Conservation (phyloP, 768 basidiomycete species). For the Tulasnella sp. region DNA sequence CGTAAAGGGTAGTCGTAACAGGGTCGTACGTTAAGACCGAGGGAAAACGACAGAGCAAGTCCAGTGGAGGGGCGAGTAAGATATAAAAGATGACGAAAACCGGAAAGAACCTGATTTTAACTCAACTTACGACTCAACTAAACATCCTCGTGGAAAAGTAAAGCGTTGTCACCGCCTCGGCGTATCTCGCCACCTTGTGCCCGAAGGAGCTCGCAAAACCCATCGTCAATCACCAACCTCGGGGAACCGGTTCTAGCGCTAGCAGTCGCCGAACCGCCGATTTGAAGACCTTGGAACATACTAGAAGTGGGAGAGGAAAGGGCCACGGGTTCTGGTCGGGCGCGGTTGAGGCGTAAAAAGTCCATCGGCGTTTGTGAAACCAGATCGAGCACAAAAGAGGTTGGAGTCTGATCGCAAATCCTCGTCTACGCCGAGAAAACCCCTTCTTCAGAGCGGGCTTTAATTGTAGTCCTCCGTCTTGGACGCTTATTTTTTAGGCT, state of each 20-base stretch:
- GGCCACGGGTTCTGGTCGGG: not conserved
- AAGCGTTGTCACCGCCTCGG: not conserved
- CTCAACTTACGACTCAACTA: too few relatives aligned
- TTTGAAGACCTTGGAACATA: not conserved
- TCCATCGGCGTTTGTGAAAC: conserved; percentile 94
- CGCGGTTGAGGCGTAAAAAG: conserved; percentile 58
- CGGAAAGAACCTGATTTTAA: too few relatives aligned
- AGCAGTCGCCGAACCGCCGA: too few relatives aligned
- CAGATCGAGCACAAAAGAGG: conserved; percentile 88
- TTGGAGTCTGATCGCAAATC: conserved; percentile 86
- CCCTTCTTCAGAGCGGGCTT: conserved; percentile 79
- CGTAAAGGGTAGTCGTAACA: too few relatives aligned
- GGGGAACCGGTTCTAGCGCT: too few relatives aligned
- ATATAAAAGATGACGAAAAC: too few relatives aligned
- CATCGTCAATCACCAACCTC: not conserved
- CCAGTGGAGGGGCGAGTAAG: too few relatives aligned
- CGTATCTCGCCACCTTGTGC: not conserved
- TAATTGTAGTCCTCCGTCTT: conserved; percentile 68
- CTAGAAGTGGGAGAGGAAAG: not conserved
- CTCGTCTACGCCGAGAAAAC: conserved; percentile 92
- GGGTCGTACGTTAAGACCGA: too few relatives aligned
- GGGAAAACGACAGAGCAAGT: too few relatives aligned
- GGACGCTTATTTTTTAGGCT: conserved; percentile 69
- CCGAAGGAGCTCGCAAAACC: not conserved
- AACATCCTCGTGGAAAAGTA: too few relatives aligned